Percentiles rank a stretch among this genome's conserved stretches.
Evolutionary conservation across 495 filamentous ascomycete species (phyloP).

Genomic region (Ascodesmis nigricans): DNA sequence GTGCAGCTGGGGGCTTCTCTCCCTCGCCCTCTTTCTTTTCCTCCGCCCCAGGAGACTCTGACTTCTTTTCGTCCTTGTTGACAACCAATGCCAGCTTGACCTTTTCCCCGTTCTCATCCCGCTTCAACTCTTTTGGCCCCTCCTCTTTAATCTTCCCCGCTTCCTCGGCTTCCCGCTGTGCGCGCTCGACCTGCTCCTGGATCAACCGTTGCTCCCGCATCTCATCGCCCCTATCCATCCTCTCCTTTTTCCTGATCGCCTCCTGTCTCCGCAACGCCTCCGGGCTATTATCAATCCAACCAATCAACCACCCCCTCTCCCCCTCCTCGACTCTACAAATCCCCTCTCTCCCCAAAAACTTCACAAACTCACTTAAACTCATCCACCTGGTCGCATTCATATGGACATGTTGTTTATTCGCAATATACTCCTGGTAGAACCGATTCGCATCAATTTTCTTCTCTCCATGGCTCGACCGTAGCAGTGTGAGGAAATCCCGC

Average conservation of each 20-base stretch:
- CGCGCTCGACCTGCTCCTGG: constrained; percentile 54
- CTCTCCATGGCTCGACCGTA: constrained; percentile 63
- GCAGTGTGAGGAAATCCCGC: constrained; percentile 49
- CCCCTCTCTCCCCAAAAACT: constrained; percentile 59
- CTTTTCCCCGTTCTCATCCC: constrained; percentile 62
- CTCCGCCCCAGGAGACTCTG: constrained; percentile 3
- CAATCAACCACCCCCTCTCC: constrained; percentile 66
- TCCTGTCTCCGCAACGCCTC: constrained; percentile 63
- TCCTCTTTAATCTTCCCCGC: constrained; percentile 25
- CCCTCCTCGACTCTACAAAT: constrained; percentile 73
- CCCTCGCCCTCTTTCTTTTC: neutral
- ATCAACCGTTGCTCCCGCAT: constrained; percentile 64
- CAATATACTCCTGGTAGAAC: constrained; percentile 80
- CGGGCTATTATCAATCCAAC: constrained; percentile 77
- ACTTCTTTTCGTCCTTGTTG: constrained; percentile 7
- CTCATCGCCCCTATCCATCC: constrained; percentile 72
- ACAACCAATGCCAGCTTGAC: constrained; percentile 53
- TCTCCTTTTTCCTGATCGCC: constrained; percentile 58
- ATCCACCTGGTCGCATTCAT: constrained; percentile 86
- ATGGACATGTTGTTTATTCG: constrained; percentile 64
- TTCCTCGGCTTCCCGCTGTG: constrained; percentile 32
- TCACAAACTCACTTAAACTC: constrained; percentile 66
- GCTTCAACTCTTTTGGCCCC: constrained; percentile 33
- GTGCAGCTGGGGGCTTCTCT: neutral
- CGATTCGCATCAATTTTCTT: constrained; percentile 69